Percentiles rank a stretch among this genome's conserved stretches.
Conservation (phyloP, 371 early-diverging fungal species). For the Mucor saturninus region DNA sequence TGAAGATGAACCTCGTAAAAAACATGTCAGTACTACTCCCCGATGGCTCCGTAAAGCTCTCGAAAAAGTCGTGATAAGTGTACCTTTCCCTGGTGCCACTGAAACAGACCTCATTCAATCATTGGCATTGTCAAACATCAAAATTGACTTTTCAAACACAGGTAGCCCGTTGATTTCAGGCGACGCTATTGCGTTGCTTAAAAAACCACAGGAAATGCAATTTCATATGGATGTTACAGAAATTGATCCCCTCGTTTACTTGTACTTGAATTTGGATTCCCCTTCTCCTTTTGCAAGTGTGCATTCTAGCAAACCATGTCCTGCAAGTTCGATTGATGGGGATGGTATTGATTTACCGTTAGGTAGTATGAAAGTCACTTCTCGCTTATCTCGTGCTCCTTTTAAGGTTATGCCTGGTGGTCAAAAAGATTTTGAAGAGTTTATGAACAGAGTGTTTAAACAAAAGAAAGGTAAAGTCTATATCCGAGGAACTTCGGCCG, state of each 20-base stretch:
- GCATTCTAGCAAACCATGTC: slow-evolving; percentile 33
- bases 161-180: slow-evolving; percentile 40
- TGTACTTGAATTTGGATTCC: slow-evolving; percentile 38
- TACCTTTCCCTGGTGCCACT: slow-evolving; percentile 53
- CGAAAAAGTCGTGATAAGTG: slow-evolving; percentile 30
- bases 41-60: slow-evolving; percentile 51
- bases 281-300: slow-evolving; percentile 43
- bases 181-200: slow-evolving; percentile 38
- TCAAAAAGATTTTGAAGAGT: slow-evolving; percentile 49
- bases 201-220: slow-evolving; percentile 50
- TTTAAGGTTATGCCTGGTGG: slow-evolving; percentile 44
- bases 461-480: slow-evolving; percentile 33
- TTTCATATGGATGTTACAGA: slow-evolving; percentile 45
- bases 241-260: slow-evolving; percentile 42
- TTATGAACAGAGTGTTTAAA: slow-evolving; percentile 22
- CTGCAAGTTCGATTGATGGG: slow-evolving; percentile 35
- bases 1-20: slow-evolving; percentile 24
- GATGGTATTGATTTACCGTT: slow-evolving; percentile 23
- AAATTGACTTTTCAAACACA: slow-evolving; percentile 44
- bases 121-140: slow-evolving; percentile 38
- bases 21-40: slow-evolving; percentile 28
- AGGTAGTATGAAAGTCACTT: slow-evolving; percentile 27
- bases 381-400: slow-evolving; percentile 40
- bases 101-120: slow-evolving; percentile 48
- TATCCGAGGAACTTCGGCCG: slow-evolving; percentile 47